phyloP scores from a whole-genome alignment of 2,329 filamentous ascomycete genomes.

The Aspergillus ruber region DNA sequence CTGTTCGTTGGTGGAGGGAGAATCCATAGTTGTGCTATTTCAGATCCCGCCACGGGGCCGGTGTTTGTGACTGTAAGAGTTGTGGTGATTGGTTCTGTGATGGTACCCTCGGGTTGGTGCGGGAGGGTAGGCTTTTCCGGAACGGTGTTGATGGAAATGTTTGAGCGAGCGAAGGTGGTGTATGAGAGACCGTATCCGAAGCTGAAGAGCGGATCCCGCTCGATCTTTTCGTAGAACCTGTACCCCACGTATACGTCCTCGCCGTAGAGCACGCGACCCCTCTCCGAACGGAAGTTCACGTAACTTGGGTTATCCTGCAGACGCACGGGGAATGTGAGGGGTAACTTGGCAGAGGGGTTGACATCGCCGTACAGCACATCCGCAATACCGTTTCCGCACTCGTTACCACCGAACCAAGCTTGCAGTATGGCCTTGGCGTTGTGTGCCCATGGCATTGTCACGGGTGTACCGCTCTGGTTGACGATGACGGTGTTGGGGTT shows the following conservation, averaged over 20 bases:
- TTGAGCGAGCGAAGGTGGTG: conserved; percentile 56
- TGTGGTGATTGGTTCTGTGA: conserved; percentile 41
- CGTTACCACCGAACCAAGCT: conserved; percentile 83
- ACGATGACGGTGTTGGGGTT: conserved; percentile 68
- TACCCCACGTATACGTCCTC: conserved; percentile 76
- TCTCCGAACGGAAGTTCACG: conserved; percentile 63
- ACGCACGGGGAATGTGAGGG: conserved; percentile 63
- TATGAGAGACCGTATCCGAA: conserved; percentile 76
- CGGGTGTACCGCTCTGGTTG: conserved; percentile 69
- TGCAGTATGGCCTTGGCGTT: conserved; percentile 57
- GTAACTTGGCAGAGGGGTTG: conserved; percentile 69
- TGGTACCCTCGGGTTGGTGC: conserved; percentile 17
- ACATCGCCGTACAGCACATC: conserved; percentile 69
- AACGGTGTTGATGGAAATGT: conserved; percentile 32
- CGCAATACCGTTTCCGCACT: conserved; percentile 73
- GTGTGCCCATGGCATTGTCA: conserved; percentile 45
- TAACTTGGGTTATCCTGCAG: conserved; percentile 66
- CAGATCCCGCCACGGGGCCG: conserved; percentile 46
- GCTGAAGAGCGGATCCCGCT: conserved; percentile 59
- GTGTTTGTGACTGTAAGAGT: conserved; percentile 48
- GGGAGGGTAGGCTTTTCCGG: conserved; percentile 31
- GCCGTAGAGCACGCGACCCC: conserved; percentile 63
- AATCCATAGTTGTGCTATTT: conserved; percentile 53
- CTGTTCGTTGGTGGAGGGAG: conserved; percentile 39
- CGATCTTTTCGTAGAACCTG: conserved; percentile 65